Evolutionary conservation across 176 grass and related monocot species (phyloP).

Genomic region (Leersia perrieri): DNA sequence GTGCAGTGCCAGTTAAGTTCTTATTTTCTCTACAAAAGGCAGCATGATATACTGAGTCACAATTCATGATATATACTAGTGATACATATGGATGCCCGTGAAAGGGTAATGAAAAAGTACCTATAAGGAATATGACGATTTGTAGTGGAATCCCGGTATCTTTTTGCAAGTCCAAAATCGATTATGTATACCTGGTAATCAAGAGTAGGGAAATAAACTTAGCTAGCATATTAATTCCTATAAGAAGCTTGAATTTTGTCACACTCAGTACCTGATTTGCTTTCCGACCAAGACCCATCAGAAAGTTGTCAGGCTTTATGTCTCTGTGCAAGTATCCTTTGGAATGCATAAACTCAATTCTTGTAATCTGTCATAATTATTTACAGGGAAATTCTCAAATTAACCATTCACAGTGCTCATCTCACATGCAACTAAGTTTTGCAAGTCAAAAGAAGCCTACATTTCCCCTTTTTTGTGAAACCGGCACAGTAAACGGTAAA

Average conservation of each 20-base stretch:
- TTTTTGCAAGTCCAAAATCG: constrained; percentile 99
- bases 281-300: constrained; percentile 92
- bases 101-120: constrained; percentile 41
- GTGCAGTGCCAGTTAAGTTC: constrained; percentile 89
- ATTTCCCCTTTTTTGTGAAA: neutral
- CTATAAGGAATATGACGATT: constrained; percentile 97
- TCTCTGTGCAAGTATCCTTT: constrained; percentile 97
- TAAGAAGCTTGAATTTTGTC: neutral
- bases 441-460: neutral
- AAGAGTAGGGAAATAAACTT: constrained; percentile 8
- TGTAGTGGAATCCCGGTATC: constrained; percentile 79
- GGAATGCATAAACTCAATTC: constrained; percentile 92
- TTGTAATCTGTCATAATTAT: constrained; percentile 58
- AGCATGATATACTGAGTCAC: neutral
- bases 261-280: constrained; percentile 68
- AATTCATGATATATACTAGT: neutral
- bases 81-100: no score
- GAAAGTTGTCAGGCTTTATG: constrained; percentile 96
- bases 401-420: neutral
- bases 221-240: constrained; percentile 4
- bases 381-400: constrained; percentile 1
- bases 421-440: neutral
- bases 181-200: constrained; percentile 86
- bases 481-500: neutral
- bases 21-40: constrained; percentile 84